Base-by-base conservation (phyloP, 345 rosid species). In the Heritiera fomes region DNA sequence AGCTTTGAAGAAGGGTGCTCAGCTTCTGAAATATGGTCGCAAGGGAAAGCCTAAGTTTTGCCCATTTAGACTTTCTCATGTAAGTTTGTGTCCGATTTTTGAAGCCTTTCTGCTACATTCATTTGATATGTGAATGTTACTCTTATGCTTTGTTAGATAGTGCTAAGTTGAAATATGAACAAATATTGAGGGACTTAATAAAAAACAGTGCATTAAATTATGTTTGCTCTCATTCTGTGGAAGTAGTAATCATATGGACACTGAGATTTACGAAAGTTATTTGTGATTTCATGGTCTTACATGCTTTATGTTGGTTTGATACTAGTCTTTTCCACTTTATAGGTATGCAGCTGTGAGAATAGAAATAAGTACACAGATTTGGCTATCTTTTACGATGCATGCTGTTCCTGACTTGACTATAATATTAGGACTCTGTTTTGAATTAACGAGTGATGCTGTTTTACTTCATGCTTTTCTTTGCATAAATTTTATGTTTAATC, bases 31-130 rank as follows among this genome's bases (percentile, higher is more conserved):
- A 82, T 92, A 91, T 89, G 97, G 96, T 87, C 96, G 93, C n/a
- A 91, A 95, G 84, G 99, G 97, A 85, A 95, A 89, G 87, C 99
- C 98, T 56, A 93, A 93, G 89, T 91, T 93, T 82, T 93, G 90
- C 75, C 92, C 92, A 12, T 95, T 95, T 82, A 89, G 97, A 90
- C 94, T 95, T 77, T 92, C 99, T 76, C 86, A 77, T 85, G 99
- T 95, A 83, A 90, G 99, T 83, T 38, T 79, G 58, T 7, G 69
- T 74, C 47, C 45, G 17, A 8, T 17, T 56, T 50, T 34, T 17
- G 23, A 72, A 47, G 6, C 20, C 40, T 84, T 72, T 56, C 18
- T 64, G 65, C 40, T 18, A 68, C 47, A 58, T n/a, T 79, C 45
- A 46, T 72, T 14, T 61, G 17, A 41, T 61, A 14, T 75, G 40